These are phyloP conservation scores for Plectosphaerella plurivora DNA, from an alignment of 2,329 filamentous ascomycete species.

Conservation along the genomic window DNA sequence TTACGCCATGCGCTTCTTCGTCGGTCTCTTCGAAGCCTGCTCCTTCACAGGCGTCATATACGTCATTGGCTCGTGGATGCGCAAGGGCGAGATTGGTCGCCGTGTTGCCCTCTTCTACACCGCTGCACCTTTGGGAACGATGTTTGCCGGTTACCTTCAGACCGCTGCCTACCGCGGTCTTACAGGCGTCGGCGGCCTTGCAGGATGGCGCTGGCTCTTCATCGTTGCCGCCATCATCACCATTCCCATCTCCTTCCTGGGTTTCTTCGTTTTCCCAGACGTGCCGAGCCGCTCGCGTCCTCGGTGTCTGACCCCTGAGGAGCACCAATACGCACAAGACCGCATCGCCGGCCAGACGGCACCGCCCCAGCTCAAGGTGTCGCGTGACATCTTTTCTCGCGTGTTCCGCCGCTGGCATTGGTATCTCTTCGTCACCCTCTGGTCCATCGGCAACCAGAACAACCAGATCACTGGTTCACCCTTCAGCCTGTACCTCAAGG, in stretches of 20 bases:
- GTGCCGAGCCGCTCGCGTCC: constrained; percentile 23
- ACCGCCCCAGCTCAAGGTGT: constrained; percentile 23
- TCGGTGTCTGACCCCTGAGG: constrained; percentile 20
- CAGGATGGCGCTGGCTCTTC: constrained; percentile 51
- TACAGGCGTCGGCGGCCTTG: constrained; percentile 33
- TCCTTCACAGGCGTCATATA: constrained; percentile 50
- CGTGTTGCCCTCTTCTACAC: constrained; percentile 56
- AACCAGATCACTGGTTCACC: constrained; percentile 25
- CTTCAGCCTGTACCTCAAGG: constrained; percentile 35
- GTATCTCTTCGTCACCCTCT: constrained; percentile 31
- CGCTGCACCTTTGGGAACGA: constrained; percentile 50
- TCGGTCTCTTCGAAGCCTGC: constrained; percentile 47
- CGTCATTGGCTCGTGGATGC: constrained; percentile 60
- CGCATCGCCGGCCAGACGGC: constrained; percentile 20
- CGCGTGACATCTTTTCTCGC: constrained; percentile 27
- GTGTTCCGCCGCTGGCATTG: constrained; percentile 33
- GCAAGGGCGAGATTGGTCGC: constrained; percentile 50
- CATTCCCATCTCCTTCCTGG: constrained; percentile 46
- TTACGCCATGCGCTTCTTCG: constrained; percentile 37
- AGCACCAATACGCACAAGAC: constrained; percentile 24
- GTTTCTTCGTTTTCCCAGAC: constrained; percentile 28
- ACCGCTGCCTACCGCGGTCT: constrained; percentile 46
- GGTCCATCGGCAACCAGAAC: constrained; percentile 32
- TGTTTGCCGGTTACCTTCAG: constrained; percentile 58
- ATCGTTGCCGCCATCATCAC: constrained; percentile 57